Conservation (phyloP, 495 filamentous ascomycete species). For the Hyphodiscus hymeniophilus region DNA sequence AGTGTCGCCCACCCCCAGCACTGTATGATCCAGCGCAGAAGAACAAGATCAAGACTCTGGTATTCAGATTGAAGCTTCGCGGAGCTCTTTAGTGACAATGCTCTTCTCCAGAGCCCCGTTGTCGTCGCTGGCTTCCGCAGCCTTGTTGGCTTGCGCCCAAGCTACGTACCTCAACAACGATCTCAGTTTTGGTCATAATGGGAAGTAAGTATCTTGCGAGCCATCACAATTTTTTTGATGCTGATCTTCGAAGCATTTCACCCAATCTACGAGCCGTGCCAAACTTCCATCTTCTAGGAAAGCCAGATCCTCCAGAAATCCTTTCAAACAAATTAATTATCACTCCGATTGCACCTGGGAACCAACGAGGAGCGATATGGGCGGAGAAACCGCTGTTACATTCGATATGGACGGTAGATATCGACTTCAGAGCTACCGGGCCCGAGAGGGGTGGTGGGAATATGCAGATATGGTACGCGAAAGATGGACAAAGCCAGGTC, state of each 20-base stretch:
- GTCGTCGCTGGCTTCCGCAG: conserved; percentile 27
- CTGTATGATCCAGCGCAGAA: not conserved
- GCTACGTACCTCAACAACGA: conserved; percentile 52
- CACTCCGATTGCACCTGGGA: conserved; percentile 82
- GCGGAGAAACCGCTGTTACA: conserved; percentile 51
- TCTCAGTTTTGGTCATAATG: conserved; percentile 70
- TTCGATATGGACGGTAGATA: conserved; percentile 67
- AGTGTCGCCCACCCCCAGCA: not conserved
- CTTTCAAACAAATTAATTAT: conserved; percentile 88
- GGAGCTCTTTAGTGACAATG: conserved; percentile 6
- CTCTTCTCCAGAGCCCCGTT: conserved; percentile 10
- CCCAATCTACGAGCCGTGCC: conserved; percentile 16
- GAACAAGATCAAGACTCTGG: not conserved
- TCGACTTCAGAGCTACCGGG: conserved; percentile 82
- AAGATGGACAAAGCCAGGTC: conserved; percentile 56
- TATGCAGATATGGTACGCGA: conserved; percentile 86
- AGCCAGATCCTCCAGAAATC: conserved; percentile 60
- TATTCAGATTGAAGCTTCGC: conserved; percentile 9
- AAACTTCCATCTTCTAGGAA: conserved; percentile 49
- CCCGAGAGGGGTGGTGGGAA: conserved; percentile 82
- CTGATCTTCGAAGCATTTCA: conserved; percentile 15
- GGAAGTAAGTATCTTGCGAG: conserved; percentile 39
- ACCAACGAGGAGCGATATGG: conserved; percentile 78
- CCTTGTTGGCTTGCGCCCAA: conserved; percentile 46
- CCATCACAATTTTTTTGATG: not conserved